These are phyloP conservation scores for Calonectria multiphialidica DNA, from an alignment of 2,329 filamentous ascomycete genomes.

Conservation along the genomic window DNA sequence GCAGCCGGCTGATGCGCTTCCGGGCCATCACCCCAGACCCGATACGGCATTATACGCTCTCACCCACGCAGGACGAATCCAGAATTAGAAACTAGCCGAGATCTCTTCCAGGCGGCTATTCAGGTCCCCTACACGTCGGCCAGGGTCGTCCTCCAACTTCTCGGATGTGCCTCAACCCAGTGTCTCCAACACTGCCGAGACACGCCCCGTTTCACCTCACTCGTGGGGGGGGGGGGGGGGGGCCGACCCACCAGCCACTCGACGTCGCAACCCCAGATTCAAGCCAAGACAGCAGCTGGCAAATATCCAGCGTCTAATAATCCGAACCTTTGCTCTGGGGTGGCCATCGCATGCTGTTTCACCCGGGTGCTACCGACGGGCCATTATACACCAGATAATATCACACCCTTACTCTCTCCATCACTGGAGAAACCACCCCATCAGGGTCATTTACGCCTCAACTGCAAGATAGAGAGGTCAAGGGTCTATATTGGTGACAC, in stretches of 20 bases:
- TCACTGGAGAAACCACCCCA: background rate
- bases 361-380: background rate
- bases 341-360: background rate
- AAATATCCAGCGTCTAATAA: background rate
- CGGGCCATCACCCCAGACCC: background rate
- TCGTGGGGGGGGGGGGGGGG: too few relatives aligned
- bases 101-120: background rate
- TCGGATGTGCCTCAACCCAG: constrained; percentile 40
- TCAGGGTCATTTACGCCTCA: background rate
- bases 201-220: constrained; percentile 34
- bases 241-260: background rate
- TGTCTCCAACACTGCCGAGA: constrained; percentile 30
- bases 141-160: background rate
- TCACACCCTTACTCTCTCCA: background rate
- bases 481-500: too few relatives aligned
- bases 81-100: background rate
- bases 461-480: too few relatives aligned
- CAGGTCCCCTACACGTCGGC: constrained; percentile 27
- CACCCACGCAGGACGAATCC: background rate
- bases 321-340: background rate
- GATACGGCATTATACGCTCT: background rate
- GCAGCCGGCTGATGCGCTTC: background rate
- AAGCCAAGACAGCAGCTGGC: background rate
- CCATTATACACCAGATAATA: background rate
- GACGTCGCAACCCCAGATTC: background rate